Base-by-base conservation (phyloP, 441 rosid species). In the Erysimum cheiri region DNA sequence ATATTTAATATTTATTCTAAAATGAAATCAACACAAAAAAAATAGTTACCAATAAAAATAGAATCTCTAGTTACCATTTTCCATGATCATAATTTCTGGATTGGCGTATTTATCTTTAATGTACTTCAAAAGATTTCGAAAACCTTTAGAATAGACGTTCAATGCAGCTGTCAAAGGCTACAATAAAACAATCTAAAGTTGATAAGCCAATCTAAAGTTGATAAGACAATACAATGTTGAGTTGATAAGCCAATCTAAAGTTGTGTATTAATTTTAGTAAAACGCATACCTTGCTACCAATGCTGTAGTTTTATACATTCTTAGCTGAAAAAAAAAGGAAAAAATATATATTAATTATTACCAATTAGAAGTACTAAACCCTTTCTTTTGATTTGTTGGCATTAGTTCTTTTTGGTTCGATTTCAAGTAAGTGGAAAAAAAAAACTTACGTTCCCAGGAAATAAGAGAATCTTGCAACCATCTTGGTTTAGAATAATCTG, bases 71-170 rank as follows among this genome's bases (percentile, higher is more conserved):
- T 69, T 75, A 81, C 85, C 87, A 50, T 84, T 84, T 64, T 81
- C 85, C 37, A 81, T 73, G 32, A 78, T 63, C 33, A 75, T 75
- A 37, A 84, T 69, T 54, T 65, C 72, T 0, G 82, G 84, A 46
- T 68, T 63, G 1, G 35, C 61, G 48, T 75, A 75, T 39, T 74
- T 74, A 19, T 74, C 73, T 9, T 74, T 74, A 35, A 74, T 69
- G 74, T 84, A 78, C 31, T 77, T 62, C 46, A 72, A 22, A n/a
- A 77, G 52, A 7, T 52, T 80, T 69, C 73, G 40, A 54, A 81
- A 41, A 0, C 87, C 87, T 53, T 50, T 58, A 0, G 85, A 74
- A 40, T 78, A 80, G 12, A 78, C 73, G 40, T 47, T 55, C 60
- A 80, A 44, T 75, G 81, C 77, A 54, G 11, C 69, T 17, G 61